These are phyloP conservation scores for Byssochlamys sp. DNA, from an alignment of 2,329 filamentous ascomycete species.

Conservation along the genomic window DNA sequence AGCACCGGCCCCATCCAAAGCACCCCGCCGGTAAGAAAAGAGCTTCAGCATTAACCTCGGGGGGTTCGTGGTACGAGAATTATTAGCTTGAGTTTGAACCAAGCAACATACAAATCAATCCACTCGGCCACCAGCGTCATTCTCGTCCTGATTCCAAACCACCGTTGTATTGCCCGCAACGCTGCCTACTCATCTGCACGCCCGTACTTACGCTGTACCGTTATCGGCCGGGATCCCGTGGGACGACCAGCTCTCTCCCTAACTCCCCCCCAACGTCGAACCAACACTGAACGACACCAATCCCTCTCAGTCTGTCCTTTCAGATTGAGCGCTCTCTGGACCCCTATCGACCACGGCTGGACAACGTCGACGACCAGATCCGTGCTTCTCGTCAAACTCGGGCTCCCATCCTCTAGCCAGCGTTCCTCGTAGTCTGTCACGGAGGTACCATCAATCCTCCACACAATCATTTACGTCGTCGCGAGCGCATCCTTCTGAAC, in stretches of 20 bases:
- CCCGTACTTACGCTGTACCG: not conserved
- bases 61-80: not conserved
- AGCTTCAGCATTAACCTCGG: not conserved
- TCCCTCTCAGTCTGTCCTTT: not conserved
- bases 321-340: not conserved
- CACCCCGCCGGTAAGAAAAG: not conserved
- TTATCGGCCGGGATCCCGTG: not conserved
- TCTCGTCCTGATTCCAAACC: not conserved
- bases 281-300: not conserved
- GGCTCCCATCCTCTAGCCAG: not conserved
- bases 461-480: not conserved
- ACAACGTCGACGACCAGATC: not conserved
- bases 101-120: not conserved
- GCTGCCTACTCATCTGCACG: not conserved
- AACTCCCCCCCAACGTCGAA: not conserved
- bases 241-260: not conserved
- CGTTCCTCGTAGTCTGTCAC: not conserved
- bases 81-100: not conserved
- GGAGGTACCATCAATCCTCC: not conserved
- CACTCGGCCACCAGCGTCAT: not conserved
- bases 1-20: not conserved
- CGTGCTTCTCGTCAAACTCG: not conserved
- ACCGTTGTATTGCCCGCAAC: not conserved
- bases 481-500: not conserved
- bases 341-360: not conserved